Conservation (phyloP, 1,139 yeast genomes). For the Arxiozyma telluris region DNA sequence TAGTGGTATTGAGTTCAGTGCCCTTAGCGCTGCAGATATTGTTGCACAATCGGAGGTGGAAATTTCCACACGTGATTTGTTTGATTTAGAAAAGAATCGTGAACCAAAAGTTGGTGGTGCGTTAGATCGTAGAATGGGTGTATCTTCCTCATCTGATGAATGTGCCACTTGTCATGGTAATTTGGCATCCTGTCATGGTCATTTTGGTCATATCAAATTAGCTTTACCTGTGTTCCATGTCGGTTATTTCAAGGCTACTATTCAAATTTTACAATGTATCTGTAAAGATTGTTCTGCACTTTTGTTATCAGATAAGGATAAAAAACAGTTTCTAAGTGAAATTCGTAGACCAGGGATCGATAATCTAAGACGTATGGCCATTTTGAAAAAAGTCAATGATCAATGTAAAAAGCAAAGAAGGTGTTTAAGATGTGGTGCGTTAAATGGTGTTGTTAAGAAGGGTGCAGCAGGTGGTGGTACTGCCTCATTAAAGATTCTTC, state of each 20-base stretch:
- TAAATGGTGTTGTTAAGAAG: conserved; percentile 94
- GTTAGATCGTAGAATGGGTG: conserved; percentile 88
- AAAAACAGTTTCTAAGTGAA: conserved; percentile 61
- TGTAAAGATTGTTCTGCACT: conserved; percentile 86
- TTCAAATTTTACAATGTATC: conserved; percentile 79
- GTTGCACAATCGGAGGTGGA: conserved; percentile 93
- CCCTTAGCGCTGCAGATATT: conserved; percentile 82
- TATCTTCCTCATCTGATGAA: conserved; percentile 72
- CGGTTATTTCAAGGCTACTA: conserved; percentile 89
- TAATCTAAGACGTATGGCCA: conserved; percentile 83
- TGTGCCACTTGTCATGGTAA: conserved; percentile 90
- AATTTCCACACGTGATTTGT: conserved; percentile 81
- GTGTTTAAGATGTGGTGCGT: conserved; percentile 76
- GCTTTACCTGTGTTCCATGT: conserved; percentile 97
- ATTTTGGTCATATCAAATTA: conserved; percentile 87
- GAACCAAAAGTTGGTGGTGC: conserved; percentile 78
- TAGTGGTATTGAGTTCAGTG: conserved; percentile 87
- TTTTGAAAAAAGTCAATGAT: conserved; percentile 71
- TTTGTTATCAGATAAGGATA: conserved; percentile 62
- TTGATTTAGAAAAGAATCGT: conserved; percentile 82
- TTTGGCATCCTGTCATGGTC: conserved; percentile 94
- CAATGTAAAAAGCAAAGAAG: conserved; percentile 94
- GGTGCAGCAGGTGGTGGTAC: conserved; percentile 90
- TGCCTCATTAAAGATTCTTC: conserved; percentile 90
- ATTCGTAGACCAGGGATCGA: conserved; percentile 83